These are phyloP conservation scores for Fraxinus pennsylvanica DNA, from an alignment of 257 asterid genomes.

Conservation along the genomic window DNA sequence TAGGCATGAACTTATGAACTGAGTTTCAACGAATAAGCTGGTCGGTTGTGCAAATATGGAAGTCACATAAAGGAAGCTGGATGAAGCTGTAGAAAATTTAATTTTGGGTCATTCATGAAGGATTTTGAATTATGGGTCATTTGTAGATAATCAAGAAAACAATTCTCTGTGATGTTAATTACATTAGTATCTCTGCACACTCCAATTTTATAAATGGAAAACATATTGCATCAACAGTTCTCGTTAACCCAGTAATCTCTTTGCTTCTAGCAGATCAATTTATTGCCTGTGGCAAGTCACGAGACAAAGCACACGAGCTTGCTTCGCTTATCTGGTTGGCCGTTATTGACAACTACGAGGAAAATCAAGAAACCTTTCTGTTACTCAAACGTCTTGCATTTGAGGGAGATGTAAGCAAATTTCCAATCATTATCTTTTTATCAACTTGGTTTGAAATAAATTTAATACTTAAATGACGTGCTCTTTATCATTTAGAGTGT, in stretches of 20 bases:
- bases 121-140: background rate
- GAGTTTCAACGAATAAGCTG: background rate
- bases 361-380: constrained; percentile 53
- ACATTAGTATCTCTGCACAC: background rate
- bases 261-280: constrained; percentile 63
- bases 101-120: background rate
- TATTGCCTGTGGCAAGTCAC: constrained; percentile 70
- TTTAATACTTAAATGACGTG: background rate
- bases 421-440: constrained; percentile 13
- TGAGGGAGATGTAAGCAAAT: constrained; percentile 66
- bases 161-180: background rate
- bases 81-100: background rate
- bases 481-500: background rate
- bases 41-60: background rate
- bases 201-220: background rate
- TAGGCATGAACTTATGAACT: background rate
- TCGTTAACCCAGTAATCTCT: constrained; percentile 11
- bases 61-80: background rate
- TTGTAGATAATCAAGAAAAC: background rate
- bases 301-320: constrained; percentile 64
- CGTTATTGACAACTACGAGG: constrained; percentile 68
- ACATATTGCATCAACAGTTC: background rate
- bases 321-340: constrained; percentile 72
- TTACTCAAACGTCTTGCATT: constrained; percentile 63
- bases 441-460: constrained; percentile 1